Percentiles rank a stretch among this genome's conserved stretches.
Conservation (phyloP, 2,329 filamentous ascomycete species). For the Neofusicoccum kwambonambiense region DNA sequence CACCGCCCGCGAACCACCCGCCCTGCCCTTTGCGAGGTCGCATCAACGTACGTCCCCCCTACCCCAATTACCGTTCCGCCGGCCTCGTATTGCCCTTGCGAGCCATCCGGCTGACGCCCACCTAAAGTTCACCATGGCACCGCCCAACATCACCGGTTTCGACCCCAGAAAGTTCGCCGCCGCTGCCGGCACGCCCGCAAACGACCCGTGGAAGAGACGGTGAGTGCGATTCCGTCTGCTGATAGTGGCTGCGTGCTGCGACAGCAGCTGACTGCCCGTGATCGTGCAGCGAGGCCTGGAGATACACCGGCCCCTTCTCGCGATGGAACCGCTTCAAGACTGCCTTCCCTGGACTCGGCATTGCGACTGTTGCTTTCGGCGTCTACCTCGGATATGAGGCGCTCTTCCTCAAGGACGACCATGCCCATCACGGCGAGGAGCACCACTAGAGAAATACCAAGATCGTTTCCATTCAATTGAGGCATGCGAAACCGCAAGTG, state of each 20-base stretch:
- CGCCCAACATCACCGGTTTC: constrained; percentile 85
- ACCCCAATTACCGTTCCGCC: not conserved
- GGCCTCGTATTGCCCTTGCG: not conserved
- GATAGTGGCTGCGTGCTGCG: not conserved
- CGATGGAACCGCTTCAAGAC: constrained; percentile 86
- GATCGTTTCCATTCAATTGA: not conserved
- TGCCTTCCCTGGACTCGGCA: constrained; percentile 86
- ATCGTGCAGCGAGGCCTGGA: constrained; percentile 78
- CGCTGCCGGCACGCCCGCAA: constrained; percentile 61
- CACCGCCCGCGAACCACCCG: constrained; percentile 4
- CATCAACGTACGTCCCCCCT: not conserved
- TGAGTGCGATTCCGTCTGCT: constrained; percentile 38
- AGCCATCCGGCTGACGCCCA: not conserved
- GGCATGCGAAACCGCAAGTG: not conserved
- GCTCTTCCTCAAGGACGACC: constrained; percentile 72
- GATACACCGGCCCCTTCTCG: constrained; percentile 85
- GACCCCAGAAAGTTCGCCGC: constrained; percentile 77
- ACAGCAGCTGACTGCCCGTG: not conserved
- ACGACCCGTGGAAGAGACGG: constrained; percentile 64
- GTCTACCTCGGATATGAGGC: constrained; percentile 89
- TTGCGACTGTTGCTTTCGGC: constrained; percentile 86
- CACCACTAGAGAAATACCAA: constrained; percentile 22
- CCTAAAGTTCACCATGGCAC: constrained; percentile 46
- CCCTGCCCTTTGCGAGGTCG: constrained; percentile 3
- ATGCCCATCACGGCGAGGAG: constrained; percentile 30